These are phyloP conservation scores for Ogataea siamensis DNA, from an alignment of 805 yeast genomes.

Conservation along the genomic window DNA sequence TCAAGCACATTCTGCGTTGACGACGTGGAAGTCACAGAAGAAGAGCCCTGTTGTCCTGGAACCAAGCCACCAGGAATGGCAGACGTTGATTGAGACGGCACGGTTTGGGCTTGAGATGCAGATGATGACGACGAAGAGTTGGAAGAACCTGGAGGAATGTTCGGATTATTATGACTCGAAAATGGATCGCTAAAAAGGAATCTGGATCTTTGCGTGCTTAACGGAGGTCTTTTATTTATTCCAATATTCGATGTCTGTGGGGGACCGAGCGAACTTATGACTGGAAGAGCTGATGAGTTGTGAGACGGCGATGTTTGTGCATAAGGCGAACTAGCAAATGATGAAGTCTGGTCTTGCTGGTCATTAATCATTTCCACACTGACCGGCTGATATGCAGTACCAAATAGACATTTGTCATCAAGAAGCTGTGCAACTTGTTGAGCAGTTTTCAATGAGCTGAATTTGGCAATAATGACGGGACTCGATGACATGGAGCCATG, in stretches of 20 bases:
- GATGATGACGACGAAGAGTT: constrained; percentile 17
- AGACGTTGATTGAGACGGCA: constrained; percentile 14
- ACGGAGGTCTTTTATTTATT: constrained; percentile 46
- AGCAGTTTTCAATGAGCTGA: constrained; percentile 44
- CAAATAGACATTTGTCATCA: constrained; percentile 46
- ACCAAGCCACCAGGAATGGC: constrained; percentile 12
- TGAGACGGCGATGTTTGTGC: constrained; percentile 19
- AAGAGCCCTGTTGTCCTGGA: constrained; percentile 15
- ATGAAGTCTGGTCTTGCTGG: constrained; percentile 11
- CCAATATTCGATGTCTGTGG: constrained; percentile 11
- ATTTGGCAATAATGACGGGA: constrained; percentile 44
- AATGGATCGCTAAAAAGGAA: constrained; percentile 70
- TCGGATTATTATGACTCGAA: constrained; percentile 16
- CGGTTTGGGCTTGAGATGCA: constrained; percentile 16
- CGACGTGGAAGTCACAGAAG: constrained; percentile 36
- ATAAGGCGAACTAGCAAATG: constrained; percentile 18
- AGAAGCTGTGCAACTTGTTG: constrained; percentile 40
- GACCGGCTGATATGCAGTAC: constrained; percentile 44
- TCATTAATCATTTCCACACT: constrained; percentile 42
- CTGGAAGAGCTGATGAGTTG: constrained; percentile 17
- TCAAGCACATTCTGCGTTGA: constrained; percentile 21
- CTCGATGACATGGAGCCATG: constrained; percentile 18
- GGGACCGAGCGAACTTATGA: constrained; percentile 12
- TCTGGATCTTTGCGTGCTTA: constrained; percentile 61
- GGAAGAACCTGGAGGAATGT: constrained; percentile 18